A percentile compares a stretch with the other conserved stretches of the same genome.
Evolutionary conservation across 2,329 filamentous ascomycete genomes (phyloP).

Genomic region (Stachybotrys chartarum): DNA sequence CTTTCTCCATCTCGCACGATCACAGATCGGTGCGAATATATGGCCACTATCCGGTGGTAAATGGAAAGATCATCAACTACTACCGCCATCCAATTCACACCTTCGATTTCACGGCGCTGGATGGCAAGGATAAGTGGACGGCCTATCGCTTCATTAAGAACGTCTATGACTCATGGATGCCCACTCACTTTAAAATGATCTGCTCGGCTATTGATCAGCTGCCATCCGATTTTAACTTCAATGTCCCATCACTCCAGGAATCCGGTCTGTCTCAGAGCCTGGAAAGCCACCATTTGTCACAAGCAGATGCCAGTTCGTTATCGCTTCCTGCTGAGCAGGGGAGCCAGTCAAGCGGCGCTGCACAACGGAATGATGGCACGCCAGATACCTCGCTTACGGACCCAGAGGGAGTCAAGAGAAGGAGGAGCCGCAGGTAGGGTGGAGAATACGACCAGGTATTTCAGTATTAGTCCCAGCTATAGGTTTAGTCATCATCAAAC

Average conservation of each 20-base stretch:
- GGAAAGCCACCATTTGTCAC: neutral
- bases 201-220: neutral
- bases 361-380: too few relatives aligned
- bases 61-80: conserved; percentile 20
- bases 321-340: too few relatives aligned
- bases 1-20: neutral
- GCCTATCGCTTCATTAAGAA: conserved; percentile 10
- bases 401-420: too few relatives aligned
- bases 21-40: neutral
- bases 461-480: too few relatives aligned
- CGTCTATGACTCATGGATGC: neutral
- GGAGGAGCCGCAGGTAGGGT: too few relatives aligned
- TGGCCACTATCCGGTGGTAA: conserved; percentile 28
- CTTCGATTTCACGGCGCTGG: conserved; percentile 21
- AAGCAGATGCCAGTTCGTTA: too few relatives aligned
- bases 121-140: conserved; percentile 27
- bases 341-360: too few relatives aligned
- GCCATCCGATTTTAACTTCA: neutral
- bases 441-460: too few relatives aligned
- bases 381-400: too few relatives aligned
- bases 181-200: neutral
- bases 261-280: neutral
- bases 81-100: conserved; percentile 24
- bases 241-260: neutral
- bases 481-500: too few relatives aligned